Conservation (phyloP, 2,329 filamentous ascomycete genomes). For the Emericellopsis cladophorae region DNA sequence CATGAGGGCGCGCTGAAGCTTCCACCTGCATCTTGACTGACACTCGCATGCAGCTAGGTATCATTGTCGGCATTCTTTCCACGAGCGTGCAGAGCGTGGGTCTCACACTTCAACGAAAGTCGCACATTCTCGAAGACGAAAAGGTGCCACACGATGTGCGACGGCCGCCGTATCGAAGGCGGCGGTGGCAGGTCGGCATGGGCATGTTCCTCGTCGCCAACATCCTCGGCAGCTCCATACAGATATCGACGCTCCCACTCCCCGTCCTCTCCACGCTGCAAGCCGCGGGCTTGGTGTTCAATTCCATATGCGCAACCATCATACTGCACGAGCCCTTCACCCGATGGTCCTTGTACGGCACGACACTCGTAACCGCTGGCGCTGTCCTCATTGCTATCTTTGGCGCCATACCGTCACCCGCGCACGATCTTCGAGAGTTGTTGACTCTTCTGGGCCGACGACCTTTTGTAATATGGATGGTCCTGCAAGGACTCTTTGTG, state of each 20-base stretch:
- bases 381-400: constrained; percentile 90
- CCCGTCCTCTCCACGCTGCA: constrained; percentile 92
- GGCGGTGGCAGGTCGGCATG: constrained; percentile 96
- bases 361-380: constrained; percentile 72
- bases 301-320: constrained; percentile 90
- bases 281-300: constrained; percentile 93
- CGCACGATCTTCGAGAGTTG: constrained; percentile 75
- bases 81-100: constrained; percentile 92
- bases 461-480: constrained; percentile 83
- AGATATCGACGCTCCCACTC: constrained; percentile 90
- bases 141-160: constrained; percentile 68
- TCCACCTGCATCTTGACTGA: neutral
- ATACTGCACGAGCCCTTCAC: constrained; percentile 93
- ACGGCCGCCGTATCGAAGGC: constrained; percentile 76
- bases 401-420: constrained; percentile 84
- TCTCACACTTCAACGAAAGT: constrained; percentile 92
- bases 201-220: constrained; percentile 94
- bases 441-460: constrained; percentile 59
- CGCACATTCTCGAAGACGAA: constrained; percentile 94
- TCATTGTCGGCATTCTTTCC: constrained; percentile 83
- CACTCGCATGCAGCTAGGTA: constrained; percentile 54
- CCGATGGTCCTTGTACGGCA: constrained; percentile 81
- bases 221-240: constrained; percentile 85
- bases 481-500: constrained; percentile 63
- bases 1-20: neutral